These are phyloP conservation scores for Clavulina sp. DNA, from an alignment of 768 basidiomycete species.

Conservation along the genomic window DNA sequence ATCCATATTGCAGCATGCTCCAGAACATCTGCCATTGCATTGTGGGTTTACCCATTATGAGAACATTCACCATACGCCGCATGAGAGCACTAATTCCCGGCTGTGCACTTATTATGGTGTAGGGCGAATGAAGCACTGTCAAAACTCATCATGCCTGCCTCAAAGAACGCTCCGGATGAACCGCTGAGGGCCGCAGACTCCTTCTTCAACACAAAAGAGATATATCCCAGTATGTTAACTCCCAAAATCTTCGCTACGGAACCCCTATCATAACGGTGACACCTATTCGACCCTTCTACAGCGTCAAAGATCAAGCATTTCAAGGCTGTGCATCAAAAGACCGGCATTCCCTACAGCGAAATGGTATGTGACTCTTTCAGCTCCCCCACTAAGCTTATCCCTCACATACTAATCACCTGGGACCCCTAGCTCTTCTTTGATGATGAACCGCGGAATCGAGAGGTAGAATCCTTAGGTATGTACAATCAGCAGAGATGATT, in stretches of 20 bases:
- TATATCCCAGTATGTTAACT: not conserved
- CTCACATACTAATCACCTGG: not conserved
- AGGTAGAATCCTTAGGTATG: not conserved
- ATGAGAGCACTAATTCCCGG: no score
- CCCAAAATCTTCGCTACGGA: not conserved
- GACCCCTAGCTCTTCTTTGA: constrained; percentile 4
- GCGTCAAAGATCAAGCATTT: not conserved
- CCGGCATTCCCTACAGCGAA: constrained; percentile 1
- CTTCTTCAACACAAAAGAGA: not conserved
- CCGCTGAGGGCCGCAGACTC: not conserved
- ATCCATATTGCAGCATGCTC: not conserved
- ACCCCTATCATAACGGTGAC: not conserved
- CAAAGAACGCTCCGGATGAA: not conserved
- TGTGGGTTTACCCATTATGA: not conserved
- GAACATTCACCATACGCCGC: not conserved
- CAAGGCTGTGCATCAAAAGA: not conserved
- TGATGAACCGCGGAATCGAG: constrained; percentile 2
- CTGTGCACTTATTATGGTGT: no score
- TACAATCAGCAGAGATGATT: not conserved
- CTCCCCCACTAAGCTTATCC: not conserved
- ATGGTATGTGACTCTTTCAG: not conserved
- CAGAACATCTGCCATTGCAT: not conserved
- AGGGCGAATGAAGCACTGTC: not conserved
- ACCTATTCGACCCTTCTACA: not conserved
- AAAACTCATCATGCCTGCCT: not conserved